Evolutionary conservation across 768 basidiomycete species (phyloP).

Genomic region (Tylopilus subfusipes): DNA sequence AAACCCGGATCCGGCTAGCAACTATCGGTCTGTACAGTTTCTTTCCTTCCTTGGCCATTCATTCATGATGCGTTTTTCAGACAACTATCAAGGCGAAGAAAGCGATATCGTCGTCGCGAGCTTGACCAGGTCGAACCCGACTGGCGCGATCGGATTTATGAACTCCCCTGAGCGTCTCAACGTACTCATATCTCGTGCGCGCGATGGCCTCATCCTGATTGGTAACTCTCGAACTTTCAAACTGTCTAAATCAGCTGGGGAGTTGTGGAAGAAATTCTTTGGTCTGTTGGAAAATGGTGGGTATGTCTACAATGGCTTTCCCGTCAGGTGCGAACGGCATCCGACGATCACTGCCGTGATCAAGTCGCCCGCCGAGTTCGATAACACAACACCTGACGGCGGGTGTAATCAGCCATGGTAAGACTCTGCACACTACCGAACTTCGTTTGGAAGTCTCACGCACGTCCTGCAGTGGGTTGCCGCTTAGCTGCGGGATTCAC

Average conservation of each 20-base stretch:
- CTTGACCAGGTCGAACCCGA: constrained; percentile 56
- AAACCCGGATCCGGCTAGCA: constrained; percentile 51
- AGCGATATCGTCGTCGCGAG: constrained; percentile 63
- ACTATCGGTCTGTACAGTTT: constrained; percentile 52
- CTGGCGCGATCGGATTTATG: constrained; percentile 68
- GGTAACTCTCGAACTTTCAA: constrained; percentile 62
- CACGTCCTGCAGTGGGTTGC: constrained; percentile 37
- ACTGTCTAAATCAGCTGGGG: constrained; percentile 46
- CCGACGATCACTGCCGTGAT: constrained; percentile 39
- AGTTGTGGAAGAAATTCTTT: constrained; percentile 52
- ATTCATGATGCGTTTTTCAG: constrained; percentile 30
- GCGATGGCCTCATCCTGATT: constrained; percentile 61
- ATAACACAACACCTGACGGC: constrained; percentile 52
- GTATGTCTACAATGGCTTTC: constrained; percentile 58
- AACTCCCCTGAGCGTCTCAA: constrained; percentile 64
- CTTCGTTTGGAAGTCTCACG: neutral
- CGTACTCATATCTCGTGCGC: constrained; percentile 66
- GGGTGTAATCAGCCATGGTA: constrained; percentile 63
- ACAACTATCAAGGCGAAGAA: constrained; percentile 78
- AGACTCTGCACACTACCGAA: constrained; percentile 6
- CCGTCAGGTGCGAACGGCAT: constrained; percentile 57
- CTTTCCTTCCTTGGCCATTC: neutral
- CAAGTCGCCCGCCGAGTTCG: constrained; percentile 45
- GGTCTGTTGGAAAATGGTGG: constrained; percentile 37
- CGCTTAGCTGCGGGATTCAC: constrained; percentile 51